Evolutionary conservation across 148 eudicot genomes (phyloP), one percentile per base, ranked within the genome.

Genomic region (Suaeda aralocaspica): DNA sequence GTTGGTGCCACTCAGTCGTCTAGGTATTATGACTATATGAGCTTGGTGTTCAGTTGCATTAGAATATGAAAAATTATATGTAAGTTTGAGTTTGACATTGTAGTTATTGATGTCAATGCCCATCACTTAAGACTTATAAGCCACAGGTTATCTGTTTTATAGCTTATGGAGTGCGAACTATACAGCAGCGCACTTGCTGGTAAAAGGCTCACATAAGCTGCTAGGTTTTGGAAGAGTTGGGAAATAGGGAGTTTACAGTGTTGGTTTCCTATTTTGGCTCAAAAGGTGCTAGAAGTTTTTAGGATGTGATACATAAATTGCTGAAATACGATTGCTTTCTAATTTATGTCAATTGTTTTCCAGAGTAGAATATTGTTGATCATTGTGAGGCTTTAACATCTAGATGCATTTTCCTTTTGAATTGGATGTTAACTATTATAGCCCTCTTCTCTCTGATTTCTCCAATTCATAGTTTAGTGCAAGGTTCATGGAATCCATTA

Each of bases 1-100:
- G 36, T n/a, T 59, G 28, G 1, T 39, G 33, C 62, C 59, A 45
- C 72, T 69, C 41, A 57, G 19, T 42, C 48, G 51, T 69, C 53
- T 60, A 60, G 13, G 24, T 6, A 16, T 9, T 49, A 49, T 16
- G 30, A 33, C 24, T 58, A 18, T 19, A 8, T n/a, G 28, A 59
- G 8, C 41, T 36, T 36, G 41, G 41, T 36, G 8, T 36, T 36
- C 41, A 36, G 3, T 30, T 39, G 4, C 30, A 26, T 7, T 33
- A 60, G 42, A 26, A 69, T 16, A 30, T 26, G 39, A 55, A 6
- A 30, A 13, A 6, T 9, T 22, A 26, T 42, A 13, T 57, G 39
- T 39, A 45, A 4, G 4, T 3, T 36, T 4, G 13, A 45, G 49
- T 1, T 45, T 45, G 13, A 10, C 2, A 45, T 45, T 11, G 49